Evolutionary conservation across 805 yeast species (phyloP).

Genomic region (Cyberlindnera samutprakarnensis): DNA sequence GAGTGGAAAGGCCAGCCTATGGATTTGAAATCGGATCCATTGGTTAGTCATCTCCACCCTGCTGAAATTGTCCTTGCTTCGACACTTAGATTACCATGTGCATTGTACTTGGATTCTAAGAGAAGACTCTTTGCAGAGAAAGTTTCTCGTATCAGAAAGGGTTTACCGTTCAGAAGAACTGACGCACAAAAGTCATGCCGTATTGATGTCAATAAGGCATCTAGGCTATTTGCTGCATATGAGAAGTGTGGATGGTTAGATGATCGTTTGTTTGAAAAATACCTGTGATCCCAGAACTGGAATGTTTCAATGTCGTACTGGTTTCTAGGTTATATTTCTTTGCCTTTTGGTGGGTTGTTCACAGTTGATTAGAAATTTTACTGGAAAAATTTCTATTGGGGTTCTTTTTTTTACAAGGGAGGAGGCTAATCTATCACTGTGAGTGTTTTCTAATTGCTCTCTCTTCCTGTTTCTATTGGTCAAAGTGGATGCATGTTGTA

Average conservation of each 20-base stretch:
- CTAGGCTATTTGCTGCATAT: constrained; percentile 84
- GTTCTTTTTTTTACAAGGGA: no score
- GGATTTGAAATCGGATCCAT: constrained; percentile 79
- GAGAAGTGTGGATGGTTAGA: constrained; percentile 95
- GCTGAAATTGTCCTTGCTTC: constrained; percentile 86
- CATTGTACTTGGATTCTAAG: constrained; percentile 73
- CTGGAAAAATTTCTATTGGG: no score
- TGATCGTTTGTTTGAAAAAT: constrained; percentile 58
- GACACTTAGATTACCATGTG: constrained; percentile 81
- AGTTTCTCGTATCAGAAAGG: constrained; percentile 65
- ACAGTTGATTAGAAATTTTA: neutral
- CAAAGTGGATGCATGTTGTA: no score
- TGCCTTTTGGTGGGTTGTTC: neutral
- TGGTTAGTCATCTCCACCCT: constrained; percentile 70
- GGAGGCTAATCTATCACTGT: no score
- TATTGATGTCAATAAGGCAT: constrained; percentile 94
- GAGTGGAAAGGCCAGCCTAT: constrained; percentile 99
- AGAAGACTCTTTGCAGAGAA: constrained; percentile 86
- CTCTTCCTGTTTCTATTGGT: no score
- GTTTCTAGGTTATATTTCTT: neutral
- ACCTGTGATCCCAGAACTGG: constrained; percentile 19
- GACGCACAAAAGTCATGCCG: constrained; percentile 98
- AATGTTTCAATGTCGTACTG: neutral
- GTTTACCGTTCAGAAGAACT: constrained; percentile 88
- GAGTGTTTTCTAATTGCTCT: no score